Evolutionary conservation across 805 yeast genomes (phyloP).

Genomic region (Pichia thaimueangensis): DNA sequence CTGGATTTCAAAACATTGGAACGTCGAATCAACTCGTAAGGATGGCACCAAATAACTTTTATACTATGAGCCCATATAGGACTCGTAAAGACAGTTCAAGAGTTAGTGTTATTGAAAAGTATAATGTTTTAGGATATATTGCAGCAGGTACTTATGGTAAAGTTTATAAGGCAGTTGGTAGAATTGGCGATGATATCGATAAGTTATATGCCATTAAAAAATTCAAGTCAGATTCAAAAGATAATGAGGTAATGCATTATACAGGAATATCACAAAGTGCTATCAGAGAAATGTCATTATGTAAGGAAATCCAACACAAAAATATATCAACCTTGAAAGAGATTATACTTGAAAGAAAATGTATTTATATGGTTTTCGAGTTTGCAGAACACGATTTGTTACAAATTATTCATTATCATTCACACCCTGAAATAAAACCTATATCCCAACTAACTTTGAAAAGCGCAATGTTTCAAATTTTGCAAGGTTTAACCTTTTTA

Average conservation of each 20-base stretch:
- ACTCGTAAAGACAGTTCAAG: slow-evolving; percentile 59
- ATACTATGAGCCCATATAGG: slow-evolving; percentile 54
- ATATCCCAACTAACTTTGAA: slow-evolving; percentile 77
- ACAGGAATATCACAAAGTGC: slow-evolving; percentile 97
- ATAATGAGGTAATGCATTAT: slow-evolving; percentile 73
- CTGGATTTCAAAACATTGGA: slow-evolving; percentile 13
- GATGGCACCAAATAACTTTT: slow-evolving; percentile 49
- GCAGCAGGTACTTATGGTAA: slow-evolving; percentile 98
- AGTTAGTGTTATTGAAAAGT: slow-evolving; percentile 72
- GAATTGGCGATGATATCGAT: slow-evolving; percentile 21
- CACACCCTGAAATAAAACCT: slow-evolving; percentile 76
- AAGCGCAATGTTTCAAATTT: slow-evolving; percentile 84
- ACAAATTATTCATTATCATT: slow-evolving; percentile 90
- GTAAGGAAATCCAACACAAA: slow-evolving; percentile 76
- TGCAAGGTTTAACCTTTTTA: slow-evolving; percentile 83
- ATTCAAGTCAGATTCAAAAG: slow-evolving; percentile 90
- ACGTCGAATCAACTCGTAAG: slow-evolving; percentile 15
- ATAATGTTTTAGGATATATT: slow-evolving; percentile 87
- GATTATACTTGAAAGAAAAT: slow-evolving; percentile 78
- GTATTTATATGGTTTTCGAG: slow-evolving; percentile 92
- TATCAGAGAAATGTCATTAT: slow-evolving; percentile 90
- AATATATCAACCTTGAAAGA: slow-evolving; percentile 79
- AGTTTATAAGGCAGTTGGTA: slow-evolving; percentile 78
- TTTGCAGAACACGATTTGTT: slow-evolving; percentile 93
- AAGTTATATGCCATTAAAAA: slow-evolving; percentile 81